Evolutionary conservation across 371 early-diverging fungal genomes (phyloP).

Genomic region (Haplosporangium sp.): DNA sequence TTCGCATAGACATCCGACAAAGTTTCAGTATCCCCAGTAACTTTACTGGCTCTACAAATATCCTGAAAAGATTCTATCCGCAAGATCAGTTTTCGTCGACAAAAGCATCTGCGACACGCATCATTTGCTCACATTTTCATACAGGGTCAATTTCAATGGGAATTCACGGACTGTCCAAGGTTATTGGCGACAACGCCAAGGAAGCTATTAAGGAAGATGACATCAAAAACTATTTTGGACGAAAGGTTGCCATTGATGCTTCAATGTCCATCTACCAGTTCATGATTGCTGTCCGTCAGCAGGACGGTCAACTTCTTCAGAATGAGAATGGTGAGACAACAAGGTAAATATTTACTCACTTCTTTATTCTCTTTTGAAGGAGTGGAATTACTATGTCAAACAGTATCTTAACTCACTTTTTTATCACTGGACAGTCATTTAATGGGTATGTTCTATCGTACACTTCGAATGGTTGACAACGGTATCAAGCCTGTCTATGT

Average conservation of each 20-base stretch:
- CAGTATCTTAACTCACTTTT: not conserved
- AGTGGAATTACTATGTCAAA: no score
- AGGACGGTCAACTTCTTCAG: conserved; percentile 91
- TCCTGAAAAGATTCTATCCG: not conserved
- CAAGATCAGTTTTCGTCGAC: not conserved
- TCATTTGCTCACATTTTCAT: conserved; percentile 19
- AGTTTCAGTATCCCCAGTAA: not conserved
- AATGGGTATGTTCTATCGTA: conserved; percentile 99
- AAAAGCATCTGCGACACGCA: not conserved
- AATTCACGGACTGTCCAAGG: conserved; percentile 93
- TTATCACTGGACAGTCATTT: conserved; percentile 79
- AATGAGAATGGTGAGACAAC: conserved; percentile 96
- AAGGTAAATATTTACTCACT: conserved; percentile 59
- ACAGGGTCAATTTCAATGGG: conserved; percentile 74
- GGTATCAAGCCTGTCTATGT: conserved; percentile 99
- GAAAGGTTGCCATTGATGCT: conserved; percentile 99
- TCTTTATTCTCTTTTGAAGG: not conserved
- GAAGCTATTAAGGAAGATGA: conserved; percentile 85
- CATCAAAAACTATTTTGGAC: conserved; percentile 93
- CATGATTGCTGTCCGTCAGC: conserved; percentile 96
- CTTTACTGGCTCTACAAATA: not conserved
- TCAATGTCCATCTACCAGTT: conserved; percentile 99
- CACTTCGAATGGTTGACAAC: conserved; percentile 98
- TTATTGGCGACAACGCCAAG: conserved; percentile 95
- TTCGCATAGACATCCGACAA: not conserved